Evolutionary conservation across 192 early-diverging fungal genomes (phyloP).

Genomic region (Globomyces pollinis-pini): DNA sequence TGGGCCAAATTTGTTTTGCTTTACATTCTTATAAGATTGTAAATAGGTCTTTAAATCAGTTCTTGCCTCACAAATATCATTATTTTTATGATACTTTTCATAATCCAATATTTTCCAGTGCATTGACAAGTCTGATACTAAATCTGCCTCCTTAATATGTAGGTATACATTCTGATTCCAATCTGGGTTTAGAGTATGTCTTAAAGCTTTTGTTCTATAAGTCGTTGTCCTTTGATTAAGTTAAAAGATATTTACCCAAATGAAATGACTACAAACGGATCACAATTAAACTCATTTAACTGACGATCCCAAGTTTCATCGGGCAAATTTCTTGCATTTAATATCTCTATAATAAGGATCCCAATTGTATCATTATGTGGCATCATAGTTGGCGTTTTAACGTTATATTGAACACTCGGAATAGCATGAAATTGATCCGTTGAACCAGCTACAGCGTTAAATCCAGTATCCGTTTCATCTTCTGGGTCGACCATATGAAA

Average conservation of each 20-base stretch:
- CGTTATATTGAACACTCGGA: no score
- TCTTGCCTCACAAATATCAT: slow-evolving; percentile 46
- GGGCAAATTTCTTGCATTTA: slow-evolving; percentile 30
- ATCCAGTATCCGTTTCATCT: neutral
- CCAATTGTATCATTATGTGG: no score
- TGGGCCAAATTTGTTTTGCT: neutral
- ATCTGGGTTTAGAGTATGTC: slow-evolving; percentile 60
- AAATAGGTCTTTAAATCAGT: no score
- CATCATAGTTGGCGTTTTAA: no score
- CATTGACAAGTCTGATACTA: slow-evolving; percentile 27
- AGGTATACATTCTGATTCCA: slow-evolving; percentile 69
- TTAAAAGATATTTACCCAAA: slow-evolving; percentile 48
- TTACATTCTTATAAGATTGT: neutral
- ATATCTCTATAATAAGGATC: slow-evolving; percentile 4
- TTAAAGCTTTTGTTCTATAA: slow-evolving; percentile 57
- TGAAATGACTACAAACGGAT: slow-evolving; percentile 72
- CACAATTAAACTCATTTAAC: slow-evolving; percentile 66
- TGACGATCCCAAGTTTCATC: slow-evolving; percentile 20
- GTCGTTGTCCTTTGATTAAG: no score
- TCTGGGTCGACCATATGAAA: neutral
- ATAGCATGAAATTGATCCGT: no score
- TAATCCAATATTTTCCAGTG: slow-evolving; percentile 59
- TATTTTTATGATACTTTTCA: slow-evolving; percentile 63
- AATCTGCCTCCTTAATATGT: slow-evolving; percentile 24
- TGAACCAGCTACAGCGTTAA: neutral